Base-by-base conservation (phyloP, 2,329 filamentous ascomycete species). In the Xylaria sp. region DNA sequence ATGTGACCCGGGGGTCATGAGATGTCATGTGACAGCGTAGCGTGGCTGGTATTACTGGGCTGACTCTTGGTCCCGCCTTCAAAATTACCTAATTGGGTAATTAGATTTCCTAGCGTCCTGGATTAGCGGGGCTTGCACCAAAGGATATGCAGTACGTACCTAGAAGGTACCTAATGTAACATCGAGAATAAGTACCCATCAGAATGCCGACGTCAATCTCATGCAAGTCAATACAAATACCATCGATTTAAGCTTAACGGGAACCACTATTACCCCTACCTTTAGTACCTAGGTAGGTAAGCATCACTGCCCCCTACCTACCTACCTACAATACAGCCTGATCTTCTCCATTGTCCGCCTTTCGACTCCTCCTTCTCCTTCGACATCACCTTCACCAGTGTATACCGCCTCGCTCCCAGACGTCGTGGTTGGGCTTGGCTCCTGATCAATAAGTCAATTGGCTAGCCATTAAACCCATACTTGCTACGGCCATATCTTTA, bases 171-270 rank as follows among this genome's bases (percentile, higher is more conserved):
- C 35, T n/a, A 44, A 5, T 3, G 44, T 47, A 10, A 9, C 5
- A 21, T 47, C 13, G 47, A 9, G 47, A 10, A 18, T 54, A 27
- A 29, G 5, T 53, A 32, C 50, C 27, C 16, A 53, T 53, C 27
- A 5, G 18, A n/a, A 9, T 21, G 21, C 23, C n/a, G 10, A 25
- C 48, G 42, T 44, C 23, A 16, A 23, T 44, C 42, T 57, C 40
- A 18, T 44, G 50, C 51, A 55, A 47, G 44, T 60, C 53, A 64
- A 63, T 44, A 65, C 61, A 69, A 60, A 63, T 61, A 35, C 63
- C 66, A n/a, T 44, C 40, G 40, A 65, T 65, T 44, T 60, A 63
- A 63, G 63, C 58, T 65, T 40, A 59, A 65, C 37, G 37, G 47
- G 66, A 47, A n/a, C 53, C 53, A 48, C 61, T 47, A 54, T 48